Percentiles rank a stretch among this genome's conserved stretches.
Conservation (phyloP, 495 filamentous ascomycete species). For the Lasiosphaeria miniovina region DNA sequence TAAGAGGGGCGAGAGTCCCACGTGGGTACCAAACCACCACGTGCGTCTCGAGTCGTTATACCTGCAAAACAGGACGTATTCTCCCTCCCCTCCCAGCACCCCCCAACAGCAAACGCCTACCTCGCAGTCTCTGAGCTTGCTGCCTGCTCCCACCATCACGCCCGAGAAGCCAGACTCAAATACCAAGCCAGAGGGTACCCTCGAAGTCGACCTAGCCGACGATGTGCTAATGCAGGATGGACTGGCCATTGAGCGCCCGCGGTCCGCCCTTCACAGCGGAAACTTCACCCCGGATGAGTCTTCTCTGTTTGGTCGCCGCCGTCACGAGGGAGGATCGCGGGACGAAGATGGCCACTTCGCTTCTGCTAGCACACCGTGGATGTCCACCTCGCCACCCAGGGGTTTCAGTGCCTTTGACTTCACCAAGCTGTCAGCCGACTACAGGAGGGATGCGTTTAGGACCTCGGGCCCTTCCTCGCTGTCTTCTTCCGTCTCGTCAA, state of each 20-base stretch:
- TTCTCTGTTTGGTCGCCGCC: constrained; percentile 6
- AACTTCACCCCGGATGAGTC: constrained; percentile 70
- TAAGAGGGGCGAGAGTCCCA: constrained; percentile 74
- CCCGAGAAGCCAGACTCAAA: constrained; percentile 35
- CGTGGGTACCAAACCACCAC: constrained; percentile 65
- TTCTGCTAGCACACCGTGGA: constrained; percentile 26
- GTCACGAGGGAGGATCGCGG: neutral
- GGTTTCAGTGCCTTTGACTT: constrained; percentile 40
- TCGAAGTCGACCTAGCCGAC: constrained; percentile 13
- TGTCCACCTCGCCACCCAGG: constrained; percentile 47
- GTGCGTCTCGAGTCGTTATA: constrained; percentile 54
- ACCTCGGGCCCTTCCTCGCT: constrained; percentile 57
- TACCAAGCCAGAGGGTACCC: neutral
- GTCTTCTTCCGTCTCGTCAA: constrained; percentile 73
- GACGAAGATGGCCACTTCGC: constrained; percentile 9
- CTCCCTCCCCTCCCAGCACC: constrained; percentile 32
- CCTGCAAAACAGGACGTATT: constrained; percentile 24
- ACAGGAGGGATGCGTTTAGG: constrained; percentile 30
- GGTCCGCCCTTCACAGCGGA: constrained; percentile 84
- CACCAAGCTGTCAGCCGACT: constrained; percentile 15
- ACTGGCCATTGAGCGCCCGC: constrained; percentile 72
- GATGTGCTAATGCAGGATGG: constrained; percentile 39
- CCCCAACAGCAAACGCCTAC: constrained; percentile 32
- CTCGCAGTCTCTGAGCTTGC: constrained; percentile 30
- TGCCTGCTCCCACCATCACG: constrained; percentile 42